These are phyloP conservation scores for Pelargonium citronellum DNA, from an alignment of 441 rosid species.

Conservation along the genomic window DNA sequence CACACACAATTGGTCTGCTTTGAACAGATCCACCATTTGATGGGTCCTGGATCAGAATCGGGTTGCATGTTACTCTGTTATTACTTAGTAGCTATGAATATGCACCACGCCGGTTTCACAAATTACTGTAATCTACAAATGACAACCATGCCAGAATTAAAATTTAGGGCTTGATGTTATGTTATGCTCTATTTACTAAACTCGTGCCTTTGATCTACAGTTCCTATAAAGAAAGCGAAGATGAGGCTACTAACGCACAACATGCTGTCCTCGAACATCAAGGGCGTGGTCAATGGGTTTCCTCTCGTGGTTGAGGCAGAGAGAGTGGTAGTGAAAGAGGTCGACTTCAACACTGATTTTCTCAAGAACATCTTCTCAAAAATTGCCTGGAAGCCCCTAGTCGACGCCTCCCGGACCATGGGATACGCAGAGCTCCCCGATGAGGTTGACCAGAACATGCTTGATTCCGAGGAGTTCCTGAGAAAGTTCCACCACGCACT, in stretches of 20 bases:
- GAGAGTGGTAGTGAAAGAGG: conserved; percentile 50
- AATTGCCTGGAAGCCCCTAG: conserved; percentile 74
- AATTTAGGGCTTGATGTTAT: no score
- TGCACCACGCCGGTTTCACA: no score
- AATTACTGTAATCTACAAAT: no score
- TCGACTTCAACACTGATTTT: conserved; percentile 64
- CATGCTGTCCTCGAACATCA: conserved; percentile 79
- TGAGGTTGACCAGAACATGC: conserved; percentile 38
- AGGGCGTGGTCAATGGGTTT: conserved; percentile 72
- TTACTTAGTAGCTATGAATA: no score
- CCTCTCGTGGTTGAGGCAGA: conserved; percentile 61
- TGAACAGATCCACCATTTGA: no score
- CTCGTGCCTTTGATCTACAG: no score
- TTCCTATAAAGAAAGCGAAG: conserved; percentile 10
- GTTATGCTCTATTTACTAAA: no score
- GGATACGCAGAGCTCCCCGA: conserved; percentile 77
- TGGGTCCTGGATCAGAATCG: no score
- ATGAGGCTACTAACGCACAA: conserved; percentile 91
- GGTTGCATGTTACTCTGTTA: no score
- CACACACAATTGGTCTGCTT: no score
- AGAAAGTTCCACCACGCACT: conserved; percentile 76
- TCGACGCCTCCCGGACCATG: conserved; percentile 53
- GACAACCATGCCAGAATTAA: no score
- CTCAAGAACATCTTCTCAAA: conserved; percentile 58
- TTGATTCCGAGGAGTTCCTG: conserved; percentile 62